Base-by-base conservation (phyloP, 2,329 filamentous ascomycete genomes). In the Claviceps digitariae region DNA sequence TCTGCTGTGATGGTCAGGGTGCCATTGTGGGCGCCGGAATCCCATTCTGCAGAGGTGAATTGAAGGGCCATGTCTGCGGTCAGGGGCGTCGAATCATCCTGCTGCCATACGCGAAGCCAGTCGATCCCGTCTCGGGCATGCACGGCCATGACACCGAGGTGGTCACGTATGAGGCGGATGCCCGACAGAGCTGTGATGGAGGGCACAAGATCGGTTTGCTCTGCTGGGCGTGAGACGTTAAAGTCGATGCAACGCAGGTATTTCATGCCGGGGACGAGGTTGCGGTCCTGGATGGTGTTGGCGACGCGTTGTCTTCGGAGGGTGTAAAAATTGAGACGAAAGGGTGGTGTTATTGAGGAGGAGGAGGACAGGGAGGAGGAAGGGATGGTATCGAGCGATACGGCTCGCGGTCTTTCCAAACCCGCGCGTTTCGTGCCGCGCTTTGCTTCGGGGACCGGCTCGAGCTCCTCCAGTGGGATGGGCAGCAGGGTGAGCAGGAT, bases 21-120 rank as follows among this genome's bases (percentile, higher is more conserved):
- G 27, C 27, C 27, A 13, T 54, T 8, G 6, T 40, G 25, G 15
- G 38, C 40, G 8, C 47, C 50, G 2, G 8, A 5, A 8, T 36
- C 25, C 55, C 55, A 54, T 38, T 54, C 52, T 2, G 55, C 53
- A 23, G 41, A 45, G 17, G 52, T 54, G 1, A 20, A 41, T 50
- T 47, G 44, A 9, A 52, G 10, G 1, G 27, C 36, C 55, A 51
- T 49, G 20, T 45, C 36, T 3, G 43, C 25, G 5, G 50, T 44
- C 4, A 54, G 20, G 20, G 20, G 20, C 20, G 29, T 43, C 36
- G 47, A 46, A 25, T 20, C 21, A 25, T 54, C 38, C 44, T 56
- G 55, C 50, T 54, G 52, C 52, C 55, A 56, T 34, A 54, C 50
- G 13, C 41, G 48, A 20, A 52, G 21, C 55, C 55, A 56, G 20